Evolutionary conservation across 352 stramenopile species (phyloP).

Genomic region (Plasmopara halstedii): DNA sequence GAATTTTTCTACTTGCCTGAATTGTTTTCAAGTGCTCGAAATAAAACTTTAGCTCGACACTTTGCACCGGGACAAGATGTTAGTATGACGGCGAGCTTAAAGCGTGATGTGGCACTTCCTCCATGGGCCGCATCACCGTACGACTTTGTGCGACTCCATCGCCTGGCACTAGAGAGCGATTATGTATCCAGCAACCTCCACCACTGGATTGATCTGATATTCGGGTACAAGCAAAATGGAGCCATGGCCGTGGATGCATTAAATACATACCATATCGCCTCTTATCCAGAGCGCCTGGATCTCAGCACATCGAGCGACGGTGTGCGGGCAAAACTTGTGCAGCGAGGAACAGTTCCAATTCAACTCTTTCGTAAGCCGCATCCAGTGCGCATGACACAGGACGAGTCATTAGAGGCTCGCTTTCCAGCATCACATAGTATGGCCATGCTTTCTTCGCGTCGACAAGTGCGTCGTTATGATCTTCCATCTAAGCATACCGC

Average conservation of each 20-base stretch:
- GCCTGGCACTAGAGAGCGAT: conserved; percentile 96
- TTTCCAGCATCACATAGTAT: conserved; percentile 69
- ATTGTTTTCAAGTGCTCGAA: conserved; percentile 56
- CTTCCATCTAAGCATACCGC: conserved; percentile 62
- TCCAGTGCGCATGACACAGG: conserved; percentile 60
- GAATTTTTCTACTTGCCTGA: conserved; percentile 81
- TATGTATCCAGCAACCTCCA: conserved; percentile 97
- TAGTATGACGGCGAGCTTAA: conserved; percentile 38
- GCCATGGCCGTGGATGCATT: conserved; percentile 71
- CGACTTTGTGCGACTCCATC: conserved; percentile 95
- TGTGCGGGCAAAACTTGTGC: conserved; percentile 50
- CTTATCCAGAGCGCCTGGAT: conserved; percentile 71
- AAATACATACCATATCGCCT: conserved; percentile 91
- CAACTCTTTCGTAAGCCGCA: conserved; percentile 77
- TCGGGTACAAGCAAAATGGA: conserved; percentile 95
- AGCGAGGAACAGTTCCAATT: conserved; percentile 66
- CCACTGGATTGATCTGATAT: conserved; percentile 99
- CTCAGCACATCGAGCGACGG: conserved; percentile 51
- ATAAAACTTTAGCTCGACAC: conserved; percentile 45
- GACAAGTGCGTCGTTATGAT: conserved; percentile 76
- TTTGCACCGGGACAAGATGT: conserved; percentile 32
- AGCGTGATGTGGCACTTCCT: conserved; percentile 88
- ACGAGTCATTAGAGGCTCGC: conserved; percentile 61
- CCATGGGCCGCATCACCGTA: conserved; percentile 93
- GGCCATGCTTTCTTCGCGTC: conserved; percentile 62